A percentile compares a stretch with the other conserved stretches of the same genome.
phyloP scores from a whole-genome alignment of 106 monocot genomes.

The Chionographis japonica region DNA sequence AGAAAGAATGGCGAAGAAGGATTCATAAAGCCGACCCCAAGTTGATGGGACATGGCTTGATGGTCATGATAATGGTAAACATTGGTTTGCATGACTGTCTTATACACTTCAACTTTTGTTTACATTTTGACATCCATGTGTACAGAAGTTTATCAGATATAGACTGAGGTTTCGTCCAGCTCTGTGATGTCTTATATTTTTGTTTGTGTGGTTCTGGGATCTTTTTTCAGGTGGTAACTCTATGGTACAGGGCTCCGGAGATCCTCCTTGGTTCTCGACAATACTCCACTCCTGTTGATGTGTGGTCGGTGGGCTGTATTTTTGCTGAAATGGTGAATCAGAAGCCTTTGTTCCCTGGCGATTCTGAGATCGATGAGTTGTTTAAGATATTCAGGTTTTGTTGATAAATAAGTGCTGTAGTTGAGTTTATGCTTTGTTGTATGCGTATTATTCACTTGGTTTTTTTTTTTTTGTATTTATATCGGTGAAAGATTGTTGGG shows the following conservation, averaged over 20 bases:
- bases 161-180: no score
- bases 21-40: no score
- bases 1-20: no score
- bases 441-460: slow-evolving; percentile 2
- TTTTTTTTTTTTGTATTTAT: slow-evolving; percentile 1
- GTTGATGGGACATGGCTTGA: no score
- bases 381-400: slow-evolving; percentile 94
- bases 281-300: slow-evolving; percentile 93
- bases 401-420: neutral
- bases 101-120: no score
- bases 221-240: slow-evolving; percentile 81
- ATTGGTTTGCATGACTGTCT: no score
- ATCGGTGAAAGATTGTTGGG: slow-evolving; percentile 45
- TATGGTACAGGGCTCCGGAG: slow-evolving; percentile 99
- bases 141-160: no score
- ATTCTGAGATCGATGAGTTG: slow-evolving; percentile 94
- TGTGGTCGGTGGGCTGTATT: slow-evolving; percentile 99
- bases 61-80: no score
- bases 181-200: neutral
- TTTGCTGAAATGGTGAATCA: slow-evolving; percentile 98
- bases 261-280: slow-evolving; percentile 84
- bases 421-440: slow-evolving; percentile 2
- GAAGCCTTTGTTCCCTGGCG: slow-evolving; percentile 84
- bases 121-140: no score
- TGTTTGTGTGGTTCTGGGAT: neutral